These are phyloP conservation scores for Grosmannia serpens DNA, from an alignment of 2,329 filamentous ascomycete genomes.

Conservation along the genomic window DNA sequence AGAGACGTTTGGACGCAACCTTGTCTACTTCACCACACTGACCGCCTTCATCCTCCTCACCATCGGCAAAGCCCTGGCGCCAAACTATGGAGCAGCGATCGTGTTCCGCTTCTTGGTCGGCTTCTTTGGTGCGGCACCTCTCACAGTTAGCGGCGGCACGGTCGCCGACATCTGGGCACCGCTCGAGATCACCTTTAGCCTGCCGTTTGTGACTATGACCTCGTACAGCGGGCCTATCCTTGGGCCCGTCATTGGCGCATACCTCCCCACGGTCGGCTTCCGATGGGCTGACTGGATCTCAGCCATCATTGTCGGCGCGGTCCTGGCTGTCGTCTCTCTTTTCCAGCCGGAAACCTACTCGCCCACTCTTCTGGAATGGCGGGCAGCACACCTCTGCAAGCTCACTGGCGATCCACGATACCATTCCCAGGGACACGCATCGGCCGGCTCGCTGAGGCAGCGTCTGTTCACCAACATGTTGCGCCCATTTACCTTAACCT, in stretches of 20 bases:
- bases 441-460: slow-evolving; percentile 12
- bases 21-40: slow-evolving; percentile 34
- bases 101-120: slow-evolving; percentile 38
- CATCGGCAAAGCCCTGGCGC: slow-evolving; percentile 33
- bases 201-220: slow-evolving; percentile 37
- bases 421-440: slow-evolving; percentile 30
- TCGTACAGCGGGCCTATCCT: slow-evolving; percentile 5
- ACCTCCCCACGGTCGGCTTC: slow-evolving; percentile 26
- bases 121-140: slow-evolving; percentile 24
- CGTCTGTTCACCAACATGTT: background rate
- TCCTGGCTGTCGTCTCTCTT: slow-evolving; percentile 21
- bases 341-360: slow-evolving; percentile 36
- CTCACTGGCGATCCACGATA: slow-evolving; percentile 33
- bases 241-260: slow-evolving; percentile 13
- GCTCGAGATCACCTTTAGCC: slow-evolving; percentile 34
- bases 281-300: slow-evolving; percentile 35
- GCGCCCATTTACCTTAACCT: slow-evolving; percentile 2
- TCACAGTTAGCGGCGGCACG: slow-evolving; percentile 29
- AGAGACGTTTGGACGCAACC: slow-evolving; percentile 35
- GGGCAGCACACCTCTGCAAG: slow-evolving; percentile 26
- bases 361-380: slow-evolving; percentile 32
- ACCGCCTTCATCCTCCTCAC: slow-evolving; percentile 35
- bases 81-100: slow-evolving; percentile 33
- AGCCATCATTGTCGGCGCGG: slow-evolving; percentile 22
- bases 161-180: slow-evolving; percentile 35